These are phyloP conservation scores for Noccaea caerulescens DNA, from an alignment of 345 rosid species.

Conservation along the genomic window DNA sequence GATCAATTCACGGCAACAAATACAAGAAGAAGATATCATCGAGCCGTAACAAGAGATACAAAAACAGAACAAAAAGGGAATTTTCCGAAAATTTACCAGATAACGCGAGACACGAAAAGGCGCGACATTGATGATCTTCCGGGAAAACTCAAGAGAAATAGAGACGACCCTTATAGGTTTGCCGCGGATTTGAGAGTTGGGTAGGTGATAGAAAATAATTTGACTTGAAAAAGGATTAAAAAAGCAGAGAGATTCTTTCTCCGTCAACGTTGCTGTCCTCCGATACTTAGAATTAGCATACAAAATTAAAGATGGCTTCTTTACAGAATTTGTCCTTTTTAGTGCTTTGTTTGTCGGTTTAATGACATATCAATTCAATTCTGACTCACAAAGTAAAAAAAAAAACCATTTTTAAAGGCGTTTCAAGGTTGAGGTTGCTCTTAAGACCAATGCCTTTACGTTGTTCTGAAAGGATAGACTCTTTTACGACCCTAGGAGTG, in stretches of 20 bases:
- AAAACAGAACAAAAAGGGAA: neutral
- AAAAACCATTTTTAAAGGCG: too few species aligned
- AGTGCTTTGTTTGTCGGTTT: too few species aligned
- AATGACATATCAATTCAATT: too few species aligned
- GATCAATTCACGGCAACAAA: neutral
- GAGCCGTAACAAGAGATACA: neutral
- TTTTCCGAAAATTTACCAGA: conserved; percentile 10
- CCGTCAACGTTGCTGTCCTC: conserved; percentile 19
- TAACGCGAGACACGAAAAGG: conserved; percentile 12
- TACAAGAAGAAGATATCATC: neutral
- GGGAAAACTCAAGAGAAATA: neutral
- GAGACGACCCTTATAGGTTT: conserved; percentile 10
- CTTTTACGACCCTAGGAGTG: too few species aligned
- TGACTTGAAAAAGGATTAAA: conserved; percentile 24
- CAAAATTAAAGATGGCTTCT: neutral
- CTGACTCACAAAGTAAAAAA: too few species aligned
- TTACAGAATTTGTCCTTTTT: neutral
- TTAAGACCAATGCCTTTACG: too few species aligned
- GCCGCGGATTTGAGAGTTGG: conserved; percentile 36
- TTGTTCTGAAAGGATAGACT: too few species aligned
- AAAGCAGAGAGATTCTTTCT: conserved; percentile 10
- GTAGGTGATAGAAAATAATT: conserved; percentile 25
- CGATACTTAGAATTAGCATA: neutral
- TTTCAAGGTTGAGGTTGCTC: too few species aligned
- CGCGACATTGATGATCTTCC: conserved; percentile 29